Conservation (phyloP, 768 basidiomycete species). For the Mycena floridula region DNA sequence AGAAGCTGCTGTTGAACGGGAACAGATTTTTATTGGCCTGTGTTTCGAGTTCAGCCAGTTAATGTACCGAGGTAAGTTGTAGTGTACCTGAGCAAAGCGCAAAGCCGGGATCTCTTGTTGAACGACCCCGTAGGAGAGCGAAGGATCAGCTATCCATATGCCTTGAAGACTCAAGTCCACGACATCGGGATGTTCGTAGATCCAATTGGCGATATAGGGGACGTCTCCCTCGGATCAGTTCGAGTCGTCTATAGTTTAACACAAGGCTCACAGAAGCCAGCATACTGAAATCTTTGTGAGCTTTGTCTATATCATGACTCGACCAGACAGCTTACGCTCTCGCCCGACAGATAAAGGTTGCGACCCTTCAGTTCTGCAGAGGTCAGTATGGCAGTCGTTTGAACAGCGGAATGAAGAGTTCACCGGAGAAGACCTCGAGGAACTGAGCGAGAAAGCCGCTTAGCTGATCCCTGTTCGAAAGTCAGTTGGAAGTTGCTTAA, state of each 20-base stretch:
- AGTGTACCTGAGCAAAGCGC: slow-evolving; percentile 38
- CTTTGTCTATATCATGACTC: neutral
- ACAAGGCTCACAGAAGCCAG: slow-evolving; percentile 68
- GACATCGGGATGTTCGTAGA: slow-evolving; percentile 56
- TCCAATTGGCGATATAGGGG: slow-evolving; percentile 62
- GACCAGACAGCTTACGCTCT: slow-evolving; percentile 52
- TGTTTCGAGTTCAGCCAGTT: neutral
- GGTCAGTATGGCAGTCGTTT: too few species aligned
- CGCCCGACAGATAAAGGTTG: slow-evolving; percentile 64
- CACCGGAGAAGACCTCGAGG: slow-evolving; percentile 68
- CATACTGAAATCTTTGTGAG: slow-evolving; percentile 41
- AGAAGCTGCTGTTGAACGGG: slow-evolving; percentile 53
- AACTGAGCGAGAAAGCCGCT: slow-evolving; percentile 71
- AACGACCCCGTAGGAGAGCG: slow-evolving; percentile 42
- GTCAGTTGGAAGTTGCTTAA: too few species aligned
- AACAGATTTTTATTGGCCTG: slow-evolving; percentile 53
- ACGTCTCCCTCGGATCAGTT: too few species aligned
- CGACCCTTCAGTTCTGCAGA: slow-evolving; percentile 66
- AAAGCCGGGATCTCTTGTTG: slow-evolving; percentile 64
- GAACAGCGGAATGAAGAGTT: too few species aligned
- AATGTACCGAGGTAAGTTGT: neutral
- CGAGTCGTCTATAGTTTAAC: too few species aligned
- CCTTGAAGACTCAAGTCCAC: slow-evolving; percentile 49
- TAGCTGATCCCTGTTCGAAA: too few species aligned
- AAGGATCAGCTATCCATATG: slow-evolving; percentile 54